phyloP scores from a whole-genome alignment of 2,329 filamentous ascomycete species.

The Stagonosporopsis vannaccii region DNA sequence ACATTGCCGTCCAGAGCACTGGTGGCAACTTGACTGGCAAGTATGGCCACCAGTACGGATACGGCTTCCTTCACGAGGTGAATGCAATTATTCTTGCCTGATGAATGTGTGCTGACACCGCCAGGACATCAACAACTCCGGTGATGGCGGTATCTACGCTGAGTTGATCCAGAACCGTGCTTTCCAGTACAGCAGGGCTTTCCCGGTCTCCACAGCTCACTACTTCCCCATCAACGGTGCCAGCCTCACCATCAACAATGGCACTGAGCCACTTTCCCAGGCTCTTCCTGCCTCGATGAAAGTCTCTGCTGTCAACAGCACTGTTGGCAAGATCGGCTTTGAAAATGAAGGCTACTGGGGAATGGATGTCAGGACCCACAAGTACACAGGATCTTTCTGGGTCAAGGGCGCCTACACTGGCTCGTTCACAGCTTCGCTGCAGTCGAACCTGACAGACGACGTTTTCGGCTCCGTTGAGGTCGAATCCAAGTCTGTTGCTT shows the following conservation, averaged over 20 bases:
- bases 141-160: conserved; percentile 76
- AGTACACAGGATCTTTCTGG: conserved; percentile 61
- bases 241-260: conserved; percentile 47
- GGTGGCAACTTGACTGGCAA: conserved; percentile 41
- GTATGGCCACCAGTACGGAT: conserved; percentile 39
- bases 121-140: conserved; percentile 67
- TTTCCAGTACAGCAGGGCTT: conserved; percentile 62
- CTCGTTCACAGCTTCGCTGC: conserved; percentile 49
- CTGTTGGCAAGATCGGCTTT: conserved; percentile 55
- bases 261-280: conserved; percentile 53
- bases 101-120: not conserved
- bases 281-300: conserved; percentile 55
- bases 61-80: conserved; percentile 44
- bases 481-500: conserved; percentile 38
- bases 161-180: conserved; percentile 75
- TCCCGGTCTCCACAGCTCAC: conserved; percentile 35
- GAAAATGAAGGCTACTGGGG: conserved; percentile 61
- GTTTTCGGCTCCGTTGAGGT: conserved; percentile 50
- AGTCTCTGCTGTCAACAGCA: conserved; percentile 46
- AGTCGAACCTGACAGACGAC: conserved; percentile 52
- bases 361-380: conserved; percentile 57
- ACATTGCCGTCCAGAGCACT: conserved; percentile 35
- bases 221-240: conserved; percentile 46
- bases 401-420: conserved; percentile 50
- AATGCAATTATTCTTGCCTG: not conserved